Percentiles rank a stretch among this genome's conserved stretches.
These are phyloP conservation scores for Pythium biforme DNA, from an alignment of 352 stramenopile species.

Conservation along the genomic window DNA sequence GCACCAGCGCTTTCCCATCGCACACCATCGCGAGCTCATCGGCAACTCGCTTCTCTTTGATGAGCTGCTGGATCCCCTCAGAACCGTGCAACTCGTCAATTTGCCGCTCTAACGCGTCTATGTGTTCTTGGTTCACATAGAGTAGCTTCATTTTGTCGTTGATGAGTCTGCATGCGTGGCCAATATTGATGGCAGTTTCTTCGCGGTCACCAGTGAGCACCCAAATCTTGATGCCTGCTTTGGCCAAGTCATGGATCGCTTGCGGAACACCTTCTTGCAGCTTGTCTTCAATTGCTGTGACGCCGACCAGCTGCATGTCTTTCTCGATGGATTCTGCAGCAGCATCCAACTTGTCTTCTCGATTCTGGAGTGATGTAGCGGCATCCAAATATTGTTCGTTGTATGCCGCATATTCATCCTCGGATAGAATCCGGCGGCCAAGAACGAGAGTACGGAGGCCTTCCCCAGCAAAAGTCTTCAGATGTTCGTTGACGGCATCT, in stretches of 20 bases:
- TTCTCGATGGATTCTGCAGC: constrained; percentile 66
- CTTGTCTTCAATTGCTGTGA: constrained; percentile 96
- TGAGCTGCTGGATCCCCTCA: constrained; percentile 42
- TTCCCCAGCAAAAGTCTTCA: constrained; percentile 69
- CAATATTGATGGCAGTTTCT: constrained; percentile 98
- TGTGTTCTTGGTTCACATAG: constrained; percentile 57
- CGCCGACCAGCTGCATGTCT: constrained; percentile 84
- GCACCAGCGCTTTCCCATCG: constrained; percentile 62
- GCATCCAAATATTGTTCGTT: constrained; percentile 55
- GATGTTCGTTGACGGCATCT: constrained; percentile 37
- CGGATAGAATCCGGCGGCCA: constrained; percentile 44
- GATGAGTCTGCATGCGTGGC: constrained; percentile 79
- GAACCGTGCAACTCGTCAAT: constrained; percentile 46
- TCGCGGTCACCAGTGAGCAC: constrained; percentile 97
- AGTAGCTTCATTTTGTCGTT: constrained; percentile 68
- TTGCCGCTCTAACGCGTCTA: constrained; percentile 42
- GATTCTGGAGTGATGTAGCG: constrained; percentile 44
- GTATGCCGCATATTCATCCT: constrained; percentile 56
- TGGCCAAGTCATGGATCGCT: constrained; percentile 90
- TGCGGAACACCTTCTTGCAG: constrained; percentile 93
- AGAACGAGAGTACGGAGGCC: constrained; percentile 81
- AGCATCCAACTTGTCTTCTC: constrained; percentile 50
- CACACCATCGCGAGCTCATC: constrained; percentile 64
- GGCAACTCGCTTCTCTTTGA: constrained; percentile 32
- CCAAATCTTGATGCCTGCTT: constrained; percentile 97